Conservation (phyloP, 371 early-diverging fungal species). For the Rhizopus sp. region DNA sequence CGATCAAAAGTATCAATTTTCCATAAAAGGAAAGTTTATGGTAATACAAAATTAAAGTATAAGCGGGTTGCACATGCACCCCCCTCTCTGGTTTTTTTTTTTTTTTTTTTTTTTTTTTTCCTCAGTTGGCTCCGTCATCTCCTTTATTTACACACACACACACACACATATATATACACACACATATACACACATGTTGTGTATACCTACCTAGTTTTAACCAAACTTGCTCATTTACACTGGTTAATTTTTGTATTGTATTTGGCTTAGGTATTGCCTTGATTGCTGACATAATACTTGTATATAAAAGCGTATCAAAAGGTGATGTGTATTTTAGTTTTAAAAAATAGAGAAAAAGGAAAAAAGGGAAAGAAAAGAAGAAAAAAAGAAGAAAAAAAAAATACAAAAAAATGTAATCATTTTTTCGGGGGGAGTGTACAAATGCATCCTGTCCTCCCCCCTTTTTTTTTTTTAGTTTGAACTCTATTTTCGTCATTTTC, state of each 20-base stretch:
- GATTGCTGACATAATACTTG: background rate
- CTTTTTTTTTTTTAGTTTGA: constrained; percentile 8
- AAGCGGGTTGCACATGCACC: background rate
- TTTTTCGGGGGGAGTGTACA: background rate
- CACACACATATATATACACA: background rate
- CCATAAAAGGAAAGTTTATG: background rate
- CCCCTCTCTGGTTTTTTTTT: background rate
- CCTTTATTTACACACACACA: background rate
- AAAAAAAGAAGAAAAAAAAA: constrained; percentile 8
- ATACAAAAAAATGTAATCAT: constrained; percentile 3
- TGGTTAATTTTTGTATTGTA: constrained; percentile 1
- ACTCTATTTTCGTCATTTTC: background rate
- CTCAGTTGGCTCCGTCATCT: background rate
- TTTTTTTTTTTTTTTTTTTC: background rate
- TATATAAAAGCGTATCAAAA: constrained; percentile 7
- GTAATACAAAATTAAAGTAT: constrained; percentile 7
- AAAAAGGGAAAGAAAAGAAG: constrained; percentile 3
- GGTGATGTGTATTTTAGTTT: background rate
- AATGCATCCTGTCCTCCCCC: background rate
- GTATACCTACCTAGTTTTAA: constrained; percentile 1
- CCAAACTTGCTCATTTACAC: constrained; percentile 4
- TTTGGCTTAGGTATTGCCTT: constrained; percentile 1
- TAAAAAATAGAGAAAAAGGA: constrained; percentile 10
- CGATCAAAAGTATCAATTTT: constrained; percentile 25
- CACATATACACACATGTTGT: no score